Conservation (phyloP, 2,329 filamentous ascomycete species). For the Sarocladium kiliense region DNA sequence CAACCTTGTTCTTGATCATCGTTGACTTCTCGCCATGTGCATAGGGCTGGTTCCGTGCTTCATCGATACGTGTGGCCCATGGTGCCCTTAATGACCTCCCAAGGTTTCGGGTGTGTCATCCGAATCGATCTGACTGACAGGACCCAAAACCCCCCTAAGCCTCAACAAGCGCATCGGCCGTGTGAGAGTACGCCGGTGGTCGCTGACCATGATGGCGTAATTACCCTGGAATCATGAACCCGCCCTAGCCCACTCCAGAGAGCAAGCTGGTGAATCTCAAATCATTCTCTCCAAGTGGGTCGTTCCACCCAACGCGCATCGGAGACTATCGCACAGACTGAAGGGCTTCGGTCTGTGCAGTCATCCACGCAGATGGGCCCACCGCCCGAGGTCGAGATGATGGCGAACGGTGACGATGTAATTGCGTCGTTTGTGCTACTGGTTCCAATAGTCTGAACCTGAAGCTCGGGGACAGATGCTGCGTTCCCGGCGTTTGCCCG, state of each 20-base stretch:
- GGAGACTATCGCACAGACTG: conserved; percentile 4
- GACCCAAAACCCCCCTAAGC: not conserved
- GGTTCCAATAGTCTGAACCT: too few species aligned
- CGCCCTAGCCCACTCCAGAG: too few species aligned
- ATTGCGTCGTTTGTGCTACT: too few species aligned
- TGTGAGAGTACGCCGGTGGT: not conserved
- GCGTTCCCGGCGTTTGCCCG: too few species aligned
- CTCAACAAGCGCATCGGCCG: not conserved
- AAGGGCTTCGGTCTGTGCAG: not conserved
- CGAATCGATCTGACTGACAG: not conserved
- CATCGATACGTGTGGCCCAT: not conserved
- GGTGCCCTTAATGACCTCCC: not conserved
- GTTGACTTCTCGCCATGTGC: not conserved
- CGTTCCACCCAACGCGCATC: not conserved
- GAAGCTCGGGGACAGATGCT: too few species aligned
- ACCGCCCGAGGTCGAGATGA: too few species aligned
- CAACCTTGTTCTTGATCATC: not conserved
- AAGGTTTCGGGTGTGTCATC: not conserved
- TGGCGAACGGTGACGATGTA: too few species aligned
- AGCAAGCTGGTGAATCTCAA: not conserved
- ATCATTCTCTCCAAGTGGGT: not conserved
- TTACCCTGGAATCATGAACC: not conserved
- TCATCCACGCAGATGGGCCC: not conserved
- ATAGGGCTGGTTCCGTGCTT: not conserved
- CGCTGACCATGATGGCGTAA: not conserved